Evolutionary conservation across 2,329 filamentous ascomycete genomes (phyloP), one percentile per base, ranked within the genome.

Genomic region (Neonectria magnoliae): DNA sequence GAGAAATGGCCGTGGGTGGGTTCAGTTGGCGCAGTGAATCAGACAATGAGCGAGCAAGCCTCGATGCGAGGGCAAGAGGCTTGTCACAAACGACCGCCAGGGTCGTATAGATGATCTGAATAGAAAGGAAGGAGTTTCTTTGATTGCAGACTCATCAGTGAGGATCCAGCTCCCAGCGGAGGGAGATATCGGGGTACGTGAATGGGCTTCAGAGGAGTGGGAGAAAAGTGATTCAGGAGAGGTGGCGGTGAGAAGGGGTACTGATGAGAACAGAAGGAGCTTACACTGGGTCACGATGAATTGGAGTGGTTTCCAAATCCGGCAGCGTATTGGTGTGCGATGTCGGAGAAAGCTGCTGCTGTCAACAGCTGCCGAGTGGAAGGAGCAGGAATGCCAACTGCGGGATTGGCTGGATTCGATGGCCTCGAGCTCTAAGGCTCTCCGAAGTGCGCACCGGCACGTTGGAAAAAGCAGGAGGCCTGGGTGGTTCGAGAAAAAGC

Each of bases 101-200:
- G 62, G 55, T 60, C 62, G 47, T 55, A 52, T 20, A 51, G 29
- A 16, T 27, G 41, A 53, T 56, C 53, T n/a, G 45, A 56, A 58
- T n/a, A 48, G 36, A 58, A 52, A 42, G 27, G 42, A 55, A 57
- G 38, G 52, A 62, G 33, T 22, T 36, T 57, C 31, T 42, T 7
- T 50, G 41, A 29, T 50, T 47, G n/a, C 53, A 53, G 18, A 56
- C 41, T 61, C 65, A 67, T 67, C 33, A 67, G 62, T 42, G 27
- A 57, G 29, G 36, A 50, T 57, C 31, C 33, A 42, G 52, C 42
- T 60, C 51, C 51, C 20, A 31, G 45, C 45, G 38, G 36, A 33
- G 31, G 44, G 31, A 22, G 25, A 47, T 18, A 51, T 27, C 11
- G 25, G 14, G 16, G 36, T 8, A 6, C 11, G 41, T 33, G 55